Base-by-base conservation (phyloP, 1,284 basidiomycete species). In the Vanrija humicola region DNA sequence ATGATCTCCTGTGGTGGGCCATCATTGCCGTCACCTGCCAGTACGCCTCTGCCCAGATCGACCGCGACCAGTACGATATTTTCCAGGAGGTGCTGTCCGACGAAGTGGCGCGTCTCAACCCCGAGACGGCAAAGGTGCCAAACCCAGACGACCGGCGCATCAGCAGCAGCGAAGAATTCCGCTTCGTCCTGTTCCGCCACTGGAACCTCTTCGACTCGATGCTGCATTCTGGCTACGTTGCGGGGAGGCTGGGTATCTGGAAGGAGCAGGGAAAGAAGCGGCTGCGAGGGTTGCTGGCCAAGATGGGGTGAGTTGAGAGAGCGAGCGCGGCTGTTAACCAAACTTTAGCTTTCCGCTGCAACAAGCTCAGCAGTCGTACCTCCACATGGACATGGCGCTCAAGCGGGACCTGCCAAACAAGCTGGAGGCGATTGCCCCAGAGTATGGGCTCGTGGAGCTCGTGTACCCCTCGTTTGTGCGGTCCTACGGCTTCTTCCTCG, bases 151-250 rank as follows among this genome's bases (percentile, higher is more conserved):
- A 97, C 71, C 79, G 82, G 53, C 85, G 85, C 29, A 85, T 97
- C 54, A 82, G 89, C 38, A 80, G 84, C 38, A 86, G 84, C 34
- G 90, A 93, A 49, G 93, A 98, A 72, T 79, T 96, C 51, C 82
- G 96, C 12, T 98, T 99, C 74, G 92, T 88, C 75, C 81, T 98
- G 47, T 95, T 96, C 74, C 83, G 95, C 50, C 96, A 98, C 77
- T 99, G 96, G 96, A 96, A 87, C 47, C 76, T 99, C 42, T 98
- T 98, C 71, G 93, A 97, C 69, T 86, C 92, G 12, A 98, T 99
- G 95, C 88, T 89, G 69, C 95, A 99, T 73, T 96, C 93, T 1
- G 88, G 88, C 61, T 99, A 98, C 68, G 88, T 99, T 15, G 95
- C 94, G 1, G 87, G 88, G 43, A 93, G 94, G 74, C 82, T 99